These are phyloP conservation scores for Punica granatum DNA, from an alignment of 345 rosid species.

Conservation along the genomic window DNA sequence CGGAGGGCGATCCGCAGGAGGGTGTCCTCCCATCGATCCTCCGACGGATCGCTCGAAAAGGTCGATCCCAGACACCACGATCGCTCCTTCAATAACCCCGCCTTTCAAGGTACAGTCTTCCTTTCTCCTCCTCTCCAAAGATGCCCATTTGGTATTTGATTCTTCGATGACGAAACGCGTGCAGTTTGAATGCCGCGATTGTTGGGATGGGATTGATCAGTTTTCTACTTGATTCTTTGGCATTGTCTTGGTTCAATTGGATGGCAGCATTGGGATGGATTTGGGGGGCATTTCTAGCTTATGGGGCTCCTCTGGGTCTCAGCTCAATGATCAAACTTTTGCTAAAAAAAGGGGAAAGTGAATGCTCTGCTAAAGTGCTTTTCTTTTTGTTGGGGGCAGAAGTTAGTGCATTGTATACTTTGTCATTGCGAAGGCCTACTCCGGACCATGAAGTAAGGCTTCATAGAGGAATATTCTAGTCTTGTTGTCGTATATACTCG, in stretches of 20 bases:
- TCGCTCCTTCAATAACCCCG: conserved; percentile 48
- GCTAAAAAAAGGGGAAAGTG: neutral
- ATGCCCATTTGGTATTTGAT: conserved; percentile 7
- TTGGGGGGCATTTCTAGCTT: neutral
- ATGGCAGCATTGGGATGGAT: neutral
- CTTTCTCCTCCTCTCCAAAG: too few relatives aligned
- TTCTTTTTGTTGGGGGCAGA: neutral
- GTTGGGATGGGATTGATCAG: neutral
- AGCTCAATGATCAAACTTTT: neutral
- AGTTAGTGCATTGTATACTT: neutral
- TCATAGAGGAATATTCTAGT: neutral
- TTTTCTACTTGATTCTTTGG: neutral
- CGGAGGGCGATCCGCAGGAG: conserved; percentile 34
- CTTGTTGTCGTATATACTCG: neutral
- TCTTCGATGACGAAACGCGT: neutral
- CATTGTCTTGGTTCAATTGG: neutral
- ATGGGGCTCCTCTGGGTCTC: neutral
- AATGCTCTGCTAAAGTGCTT: neutral
- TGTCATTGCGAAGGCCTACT: neutral
- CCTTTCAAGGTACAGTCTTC: conserved; percentile 46
- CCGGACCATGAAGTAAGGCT: neutral
- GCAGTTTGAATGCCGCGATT: neutral
- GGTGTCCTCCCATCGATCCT: conserved; percentile 32
- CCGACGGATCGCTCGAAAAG: conserved; percentile 48
- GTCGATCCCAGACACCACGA: conserved; percentile 29